phyloP scores from a whole-genome alignment of 2,329 filamentous ascomycete genomes.

The Berkeleyomyces basicola region DNA sequence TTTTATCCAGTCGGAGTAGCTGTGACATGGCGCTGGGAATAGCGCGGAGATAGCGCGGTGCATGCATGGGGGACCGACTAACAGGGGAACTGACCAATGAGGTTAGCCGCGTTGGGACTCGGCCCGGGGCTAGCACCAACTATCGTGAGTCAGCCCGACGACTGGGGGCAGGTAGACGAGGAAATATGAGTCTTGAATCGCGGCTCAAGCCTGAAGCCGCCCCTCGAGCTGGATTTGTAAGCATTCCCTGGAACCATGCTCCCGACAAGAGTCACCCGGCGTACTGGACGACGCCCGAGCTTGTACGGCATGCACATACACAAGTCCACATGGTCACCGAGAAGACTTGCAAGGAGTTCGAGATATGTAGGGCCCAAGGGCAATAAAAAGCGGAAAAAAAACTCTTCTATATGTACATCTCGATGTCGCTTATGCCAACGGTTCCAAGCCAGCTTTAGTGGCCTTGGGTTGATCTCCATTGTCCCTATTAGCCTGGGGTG shows the following conservation, averaged over 20 bases:
- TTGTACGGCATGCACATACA: neutral
- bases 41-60: neutral
- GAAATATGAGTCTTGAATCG: neutral
- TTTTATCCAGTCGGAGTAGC: neutral
- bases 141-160: neutral
- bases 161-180: no score
- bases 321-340: neutral
- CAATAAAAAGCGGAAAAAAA: neutral
- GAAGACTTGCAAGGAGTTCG: neutral
- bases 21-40: neutral
- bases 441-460: neutral
- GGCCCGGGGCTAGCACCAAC: neutral
- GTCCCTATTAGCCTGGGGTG: neutral
- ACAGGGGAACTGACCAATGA: neutral
- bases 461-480: neutral
- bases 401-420: neutral
- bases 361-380: neutral
- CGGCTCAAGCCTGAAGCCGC: neutral
- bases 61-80: neutral
- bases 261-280: no score
- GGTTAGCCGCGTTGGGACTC: neutral
- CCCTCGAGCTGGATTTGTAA: neutral
- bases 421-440: neutral
- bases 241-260: neutral
- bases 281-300: neutral